Base-by-base conservation (phyloP, 2,329 filamentous ascomycete genomes). In the Tolypocladium guangdongense region DNA sequence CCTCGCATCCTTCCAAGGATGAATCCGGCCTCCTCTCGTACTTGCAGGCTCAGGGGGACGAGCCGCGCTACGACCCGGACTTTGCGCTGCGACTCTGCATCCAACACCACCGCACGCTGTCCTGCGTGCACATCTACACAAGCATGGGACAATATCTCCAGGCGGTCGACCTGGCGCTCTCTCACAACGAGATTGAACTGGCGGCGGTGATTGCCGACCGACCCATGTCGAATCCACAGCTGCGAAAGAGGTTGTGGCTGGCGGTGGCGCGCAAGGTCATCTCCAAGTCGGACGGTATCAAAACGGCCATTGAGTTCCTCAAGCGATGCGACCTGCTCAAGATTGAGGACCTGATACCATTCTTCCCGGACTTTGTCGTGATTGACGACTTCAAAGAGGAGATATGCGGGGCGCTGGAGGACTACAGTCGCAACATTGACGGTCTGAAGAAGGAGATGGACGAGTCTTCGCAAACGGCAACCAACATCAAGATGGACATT, bases 371-470 rank as follows among this genome's bases (percentile, higher is more conserved):
- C 67, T 99, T 99, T 66, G 90, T 97, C 27, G 88, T 97, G 51
- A 97, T 99, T 57, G 93, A 99, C 66, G 93, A 97, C 68, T 99
- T 99, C 78, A 96, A 97, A 66, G 91, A 97, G 58, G 93, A 99
- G 67, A 97, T 99, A 38, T 99, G 93, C 71, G 78, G 83, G 0
- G 93, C 95, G 1, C 78, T 99, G 1, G 93, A 99, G 69, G 88
- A 95, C 58, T 99, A 99, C 72, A 88, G 84, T 48, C 86, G 88
- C 38, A 90, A 89, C 60, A 99, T 99, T 60, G 93, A 97, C 63
- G 77, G 76, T 2, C 74, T 99, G 39, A 90, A 91, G 64, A 83
- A 86, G 59, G 92, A 97, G 68, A 99, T 99, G 93, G 93, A 99
- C 67, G 90, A 96, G 65, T 90, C 86, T 5, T 88, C 90, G 11